phyloP scores from a whole-genome alignment of 2,329 filamentous ascomycete genomes.

The Pseudogymnoascus verrucosus region DNA sequence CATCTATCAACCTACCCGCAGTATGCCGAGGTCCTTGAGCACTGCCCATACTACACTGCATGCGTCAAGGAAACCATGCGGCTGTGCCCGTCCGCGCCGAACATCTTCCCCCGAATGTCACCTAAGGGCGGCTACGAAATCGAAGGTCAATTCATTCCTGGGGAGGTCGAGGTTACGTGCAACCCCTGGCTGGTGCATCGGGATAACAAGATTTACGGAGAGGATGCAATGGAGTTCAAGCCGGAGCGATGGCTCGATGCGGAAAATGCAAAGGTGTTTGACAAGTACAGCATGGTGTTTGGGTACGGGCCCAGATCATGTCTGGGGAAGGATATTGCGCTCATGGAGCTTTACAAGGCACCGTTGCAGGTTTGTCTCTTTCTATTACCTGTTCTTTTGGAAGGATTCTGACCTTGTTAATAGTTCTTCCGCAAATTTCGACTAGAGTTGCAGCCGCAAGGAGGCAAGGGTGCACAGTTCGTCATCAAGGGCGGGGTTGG shows the following conservation, averaged over 20 bases:
- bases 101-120: slow-evolving; percentile 41
- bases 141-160: slow-evolving; percentile 14
- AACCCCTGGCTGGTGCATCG: slow-evolving; percentile 41
- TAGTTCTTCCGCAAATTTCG: slow-evolving; percentile 36
- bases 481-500: slow-evolving; percentile 35
- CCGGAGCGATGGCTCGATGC: slow-evolving; percentile 42
- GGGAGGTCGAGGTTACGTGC: slow-evolving; percentile 36
- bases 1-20: slow-evolving; percentile 31
- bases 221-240: slow-evolving; percentile 37
- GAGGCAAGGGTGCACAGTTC: slow-evolving; percentile 28
- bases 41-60: slow-evolving; percentile 40
- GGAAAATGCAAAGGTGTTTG: slow-evolving; percentile 34
- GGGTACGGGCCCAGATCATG: slow-evolving; percentile 42
- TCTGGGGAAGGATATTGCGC: slow-evolving; percentile 41
- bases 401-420: slow-evolving; percentile 12
- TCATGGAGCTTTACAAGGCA: slow-evolving; percentile 45
- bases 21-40: slow-evolving; percentile 34
- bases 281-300: slow-evolving; percentile 42
- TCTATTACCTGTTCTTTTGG: background rate
- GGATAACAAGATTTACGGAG: slow-evolving; percentile 33
- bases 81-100: slow-evolving; percentile 42
- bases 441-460: slow-evolving; percentile 24
- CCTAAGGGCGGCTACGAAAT: slow-evolving; percentile 24
- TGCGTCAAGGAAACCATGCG: slow-evolving; percentile 44
- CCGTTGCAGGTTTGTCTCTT: slow-evolving; percentile 22